A percentile compares a stretch with the other conserved stretches of the same genome.
phyloP scores from a whole-genome alignment of 192 early-diverging fungal species.

The Haplosporangium gracile region DNA sequence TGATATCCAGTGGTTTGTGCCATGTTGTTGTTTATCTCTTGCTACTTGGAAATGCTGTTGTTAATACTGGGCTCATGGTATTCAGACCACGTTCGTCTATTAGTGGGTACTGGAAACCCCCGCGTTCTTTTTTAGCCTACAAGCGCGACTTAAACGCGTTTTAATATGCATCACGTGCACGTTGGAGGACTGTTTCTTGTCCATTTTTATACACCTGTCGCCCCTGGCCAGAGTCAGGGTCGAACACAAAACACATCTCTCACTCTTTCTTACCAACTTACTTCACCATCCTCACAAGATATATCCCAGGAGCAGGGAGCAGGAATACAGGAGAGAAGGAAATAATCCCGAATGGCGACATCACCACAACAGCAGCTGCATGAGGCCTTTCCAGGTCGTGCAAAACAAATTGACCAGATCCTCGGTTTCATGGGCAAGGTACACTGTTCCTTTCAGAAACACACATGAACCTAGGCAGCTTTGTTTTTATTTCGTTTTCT shows the following conservation, averaged over 20 bases:
- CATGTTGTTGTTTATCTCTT: not conserved
- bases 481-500: not conserved
- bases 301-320: not conserved
- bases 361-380: constrained; percentile 26
- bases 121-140: not conserved
- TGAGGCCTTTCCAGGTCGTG: constrained; percentile 56
- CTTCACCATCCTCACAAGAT: not conserved
- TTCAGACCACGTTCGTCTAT: not conserved
- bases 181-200: no score
- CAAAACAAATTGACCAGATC: constrained; percentile 59
- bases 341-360: not conserved
- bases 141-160: not conserved
- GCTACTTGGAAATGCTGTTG: not conserved
- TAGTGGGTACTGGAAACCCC: not conserved
- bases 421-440: constrained; percentile 62
- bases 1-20: not conserved
- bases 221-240: no score
- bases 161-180: not conserved
- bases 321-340: not conserved
- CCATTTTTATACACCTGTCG: no score
- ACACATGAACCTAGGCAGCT: not conserved
- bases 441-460: not conserved
- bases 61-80: not conserved
- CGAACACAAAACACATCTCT: no score
- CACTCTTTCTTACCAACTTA: no score